Base-by-base conservation (phyloP, 208 protist species). In the Acanthamoeba sp. region DNA sequence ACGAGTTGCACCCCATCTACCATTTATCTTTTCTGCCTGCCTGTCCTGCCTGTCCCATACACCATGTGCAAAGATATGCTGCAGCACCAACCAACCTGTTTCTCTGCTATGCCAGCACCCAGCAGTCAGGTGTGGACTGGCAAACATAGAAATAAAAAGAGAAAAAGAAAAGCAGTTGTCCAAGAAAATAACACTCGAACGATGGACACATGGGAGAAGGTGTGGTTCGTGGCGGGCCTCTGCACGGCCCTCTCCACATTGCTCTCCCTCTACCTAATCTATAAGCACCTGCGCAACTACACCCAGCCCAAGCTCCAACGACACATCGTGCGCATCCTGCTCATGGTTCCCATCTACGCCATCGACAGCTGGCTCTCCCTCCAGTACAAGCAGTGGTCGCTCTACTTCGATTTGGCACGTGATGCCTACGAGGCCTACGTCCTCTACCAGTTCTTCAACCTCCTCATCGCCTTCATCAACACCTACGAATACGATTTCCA, bases 381-480 rank as follows among this genome's bases (percentile, higher is more conserved):
- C 59, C 73, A 88, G 91, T 94, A 93, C 93, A 34, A 88, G 95
- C 32, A 80, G 84, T 24, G 42, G 78, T 87, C 97, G n/a, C 97
- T 98, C 95, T 99, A 99, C 94, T 96, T 99, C 48, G 98, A 98
- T 62, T 97, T 97, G 27, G 94, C 98, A 69, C 97, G 98, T 14
- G 98, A 99, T 92, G 96, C 97, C 24, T 99, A 99, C 96, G 98
- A 99, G 94, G 98, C 98, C 95, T 99, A 99, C 95, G 98, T 97
- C 87, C 98, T 99, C 91, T 99, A 99, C 95, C 97, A 98, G 95
- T 99, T 99, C 95, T 98, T 99, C 95, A 97, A 97, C 89, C 96
- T 99, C n/a, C 98, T 99, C 97, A 97, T 99, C 42, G 98, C 97
- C 34, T 97, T 93, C 45, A 93, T 93, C 32, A 93, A 93, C 88